Evolutionary conservation across 1,139 yeast species (phyloP).

Genomic region (Meyerozyma carpophila): DNA sequence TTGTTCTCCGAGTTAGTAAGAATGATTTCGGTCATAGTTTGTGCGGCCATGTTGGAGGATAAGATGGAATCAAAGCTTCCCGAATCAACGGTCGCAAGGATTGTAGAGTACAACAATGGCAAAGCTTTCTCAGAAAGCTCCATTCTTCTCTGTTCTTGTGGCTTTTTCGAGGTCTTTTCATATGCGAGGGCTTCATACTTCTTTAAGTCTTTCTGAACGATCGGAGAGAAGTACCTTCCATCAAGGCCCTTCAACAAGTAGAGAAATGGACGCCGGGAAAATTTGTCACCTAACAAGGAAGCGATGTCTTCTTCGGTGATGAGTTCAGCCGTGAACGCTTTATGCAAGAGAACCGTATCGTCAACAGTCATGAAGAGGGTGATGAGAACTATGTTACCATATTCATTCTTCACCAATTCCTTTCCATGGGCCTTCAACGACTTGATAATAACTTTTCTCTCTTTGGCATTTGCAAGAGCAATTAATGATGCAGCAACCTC

Average conservation of each 20-base stretch:
- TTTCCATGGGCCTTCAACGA: constrained; percentile 68
- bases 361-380: constrained; percentile 83
- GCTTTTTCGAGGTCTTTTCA: constrained; percentile 76
- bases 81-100: constrained; percentile 37
- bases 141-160: constrained; percentile 64
- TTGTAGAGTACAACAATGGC: constrained; percentile 57
- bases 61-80: constrained; percentile 37
- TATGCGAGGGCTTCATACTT: constrained; percentile 62
- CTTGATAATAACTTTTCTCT: constrained; percentile 74
- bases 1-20: constrained; percentile 46
- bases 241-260: constrained; percentile 76
- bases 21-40: constrained; percentile 71
- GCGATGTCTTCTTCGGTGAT: constrained; percentile 51
- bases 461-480: constrained; percentile 86
- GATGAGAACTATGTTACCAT: constrained; percentile 77
- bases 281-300: constrained; percentile 62
- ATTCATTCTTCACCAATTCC: constrained; percentile 75
- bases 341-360: constrained; percentile 80
- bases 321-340: constrained; percentile 61
- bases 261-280: constrained; percentile 83
- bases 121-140: constrained; percentile 66
- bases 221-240: constrained; percentile 78
- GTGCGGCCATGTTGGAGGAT: constrained; percentile 73
- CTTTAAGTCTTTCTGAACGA: constrained; percentile 53
- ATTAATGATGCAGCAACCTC: constrained; percentile 81